phyloP scores from a whole-genome alignment of 192 early-diverging fungal species.

The Entomortierella beljakovae region DNA sequence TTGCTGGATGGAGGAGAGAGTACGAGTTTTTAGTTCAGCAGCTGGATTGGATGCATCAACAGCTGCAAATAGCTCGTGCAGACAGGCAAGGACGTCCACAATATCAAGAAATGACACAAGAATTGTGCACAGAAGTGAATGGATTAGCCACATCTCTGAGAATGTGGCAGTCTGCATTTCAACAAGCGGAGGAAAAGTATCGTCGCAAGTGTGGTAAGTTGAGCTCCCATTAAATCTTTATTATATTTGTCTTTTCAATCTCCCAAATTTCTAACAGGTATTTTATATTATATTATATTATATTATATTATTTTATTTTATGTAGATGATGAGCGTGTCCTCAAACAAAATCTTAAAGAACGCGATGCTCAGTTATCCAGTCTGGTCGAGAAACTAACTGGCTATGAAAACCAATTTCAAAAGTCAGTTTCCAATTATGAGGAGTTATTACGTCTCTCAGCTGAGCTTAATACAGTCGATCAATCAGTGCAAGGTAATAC shows the following conservation, averaged over 20 bases:
- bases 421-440: conserved; percentile 35
- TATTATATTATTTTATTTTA: background rate
- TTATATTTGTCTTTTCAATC: background rate
- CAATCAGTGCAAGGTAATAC: background rate
- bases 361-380: conserved; percentile 38
- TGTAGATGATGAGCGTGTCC: conserved; percentile 33
- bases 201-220: conserved; percentile 45
- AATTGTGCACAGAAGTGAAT: conserved; percentile 37
- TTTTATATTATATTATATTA: background rate
- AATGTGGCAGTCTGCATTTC: conserved; percentile 41
- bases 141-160: conserved; percentile 24
- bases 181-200: conserved; percentile 32
- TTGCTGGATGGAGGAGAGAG: conserved; percentile 25
- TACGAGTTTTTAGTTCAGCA: conserved; percentile 51
- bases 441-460: conserved; percentile 19
- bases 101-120: conserved; percentile 25
- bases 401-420: conserved; percentile 35
- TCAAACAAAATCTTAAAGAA: conserved; percentile 41
- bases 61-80: conserved; percentile 30
- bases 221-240: background rate
- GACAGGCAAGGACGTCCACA: conserved; percentile 2
- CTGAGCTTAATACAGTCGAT: conserved; percentile 11
- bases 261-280: background rate
- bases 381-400: conserved; percentile 28
- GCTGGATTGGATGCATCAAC: conserved; percentile 42